Conservation (phyloP, 257 asterid genomes). For the Solanum sparsipilum region DNA sequence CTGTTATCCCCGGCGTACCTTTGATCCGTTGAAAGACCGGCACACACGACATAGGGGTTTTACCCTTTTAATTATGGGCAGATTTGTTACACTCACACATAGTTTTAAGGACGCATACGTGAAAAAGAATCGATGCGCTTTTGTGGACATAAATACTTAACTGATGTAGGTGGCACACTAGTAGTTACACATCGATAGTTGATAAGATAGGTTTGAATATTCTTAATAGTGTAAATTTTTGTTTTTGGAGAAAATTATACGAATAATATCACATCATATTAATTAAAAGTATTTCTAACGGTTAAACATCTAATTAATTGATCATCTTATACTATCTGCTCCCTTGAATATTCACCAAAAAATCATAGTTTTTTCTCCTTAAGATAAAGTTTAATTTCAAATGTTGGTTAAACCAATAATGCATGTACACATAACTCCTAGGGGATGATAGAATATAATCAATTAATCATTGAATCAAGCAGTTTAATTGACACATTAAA, state of each 20-base stretch:
- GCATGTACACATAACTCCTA: background rate
- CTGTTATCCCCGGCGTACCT: too few species aligned
- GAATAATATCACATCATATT: too few species aligned
- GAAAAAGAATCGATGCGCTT: background rate
- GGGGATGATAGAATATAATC: background rate
- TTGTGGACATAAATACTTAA: background rate
- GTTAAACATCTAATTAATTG: background rate
- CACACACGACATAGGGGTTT: background rate
- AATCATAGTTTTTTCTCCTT: background rate
- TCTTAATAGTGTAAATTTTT: background rate
- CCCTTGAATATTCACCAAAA: background rate
- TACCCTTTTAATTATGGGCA: background rate
- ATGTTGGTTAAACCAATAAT: background rate
- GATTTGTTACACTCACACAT: background rate
- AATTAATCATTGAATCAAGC: background rate
- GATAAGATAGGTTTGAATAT: background rate
- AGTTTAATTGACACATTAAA: background rate
- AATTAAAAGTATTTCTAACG: background rate
- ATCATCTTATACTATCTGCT: background rate
- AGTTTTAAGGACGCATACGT: background rate
- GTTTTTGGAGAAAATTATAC: too few species aligned
- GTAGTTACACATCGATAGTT: background rate
- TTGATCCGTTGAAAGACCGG: background rate
- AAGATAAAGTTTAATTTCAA: background rate
- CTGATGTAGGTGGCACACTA: background rate